These are phyloP conservation scores for Dioszegia hungarica DNA, from an alignment of 768 basidiomycete genomes.

Conservation along the genomic window DNA sequence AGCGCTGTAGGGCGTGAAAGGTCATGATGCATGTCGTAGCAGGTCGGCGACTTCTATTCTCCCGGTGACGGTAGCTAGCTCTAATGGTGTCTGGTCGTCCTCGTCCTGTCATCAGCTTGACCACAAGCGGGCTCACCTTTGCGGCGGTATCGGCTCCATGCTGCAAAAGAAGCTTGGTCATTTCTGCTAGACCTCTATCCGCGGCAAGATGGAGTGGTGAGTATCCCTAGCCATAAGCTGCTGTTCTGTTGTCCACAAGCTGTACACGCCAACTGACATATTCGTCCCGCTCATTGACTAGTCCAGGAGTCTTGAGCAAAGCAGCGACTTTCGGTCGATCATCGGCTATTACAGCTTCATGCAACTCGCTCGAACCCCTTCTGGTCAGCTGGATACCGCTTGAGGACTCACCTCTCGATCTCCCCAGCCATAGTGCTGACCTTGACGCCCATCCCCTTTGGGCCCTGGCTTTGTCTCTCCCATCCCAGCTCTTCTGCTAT, in stretches of 20 bases:
- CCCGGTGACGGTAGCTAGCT: conserved; percentile 60
- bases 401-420: conserved; percentile 8
- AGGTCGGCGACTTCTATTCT: conserved; percentile 57
- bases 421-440: conserved; percentile 32
- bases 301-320: conserved; percentile 28
- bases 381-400: not conserved
- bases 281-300: conserved; percentile 58
- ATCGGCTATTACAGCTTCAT: conserved; percentile 62
- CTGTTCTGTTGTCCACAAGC: no score
- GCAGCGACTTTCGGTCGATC: conserved; percentile 49
- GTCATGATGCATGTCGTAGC: conserved; percentile 13
- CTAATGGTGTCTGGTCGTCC: conserved; percentile 60
- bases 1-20: not conserved
- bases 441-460: conserved; percentile 25
- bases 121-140: conserved; percentile 54
- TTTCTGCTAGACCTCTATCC: conserved; percentile 65
- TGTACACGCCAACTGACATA: conserved; percentile 60
- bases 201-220: conserved; percentile 80
- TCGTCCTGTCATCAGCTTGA: conserved; percentile 55
- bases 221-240: conserved; percentile 65
- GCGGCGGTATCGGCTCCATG: conserved; percentile 63
- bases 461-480: conserved; percentile 2
- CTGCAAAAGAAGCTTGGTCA: conserved; percentile 59
- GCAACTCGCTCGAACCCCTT: conserved; percentile 46
- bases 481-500: conserved; percentile 39